Evolutionary conservation across 805 yeast genomes (phyloP), one percentile per base, ranked within the genome.

Genomic region (Grigorovia transvaalensis): DNA sequence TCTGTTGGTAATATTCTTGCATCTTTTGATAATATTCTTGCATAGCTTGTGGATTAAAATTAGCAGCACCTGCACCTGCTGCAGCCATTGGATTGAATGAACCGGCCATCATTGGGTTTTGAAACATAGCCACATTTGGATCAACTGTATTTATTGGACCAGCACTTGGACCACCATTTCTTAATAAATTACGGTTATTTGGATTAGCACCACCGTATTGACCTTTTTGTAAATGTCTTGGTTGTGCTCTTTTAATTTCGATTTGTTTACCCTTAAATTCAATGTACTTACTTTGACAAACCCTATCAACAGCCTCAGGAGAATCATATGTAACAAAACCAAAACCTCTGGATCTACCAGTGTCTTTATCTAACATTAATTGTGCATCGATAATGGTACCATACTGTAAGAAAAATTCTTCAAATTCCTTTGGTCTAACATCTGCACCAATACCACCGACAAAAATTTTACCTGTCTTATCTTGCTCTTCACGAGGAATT

Each of bases 401-500:
- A 69, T 84, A 91, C 69, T 84, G 85, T 52, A 86, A 79, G 65
- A 91, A 91, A 69, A 86, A 89, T 49, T 79, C 83, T 66, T 84
- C 85, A 69, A 91, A 93, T 58, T 91, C 97, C 58, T 79, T 80
- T 60, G 95, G 96, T 56, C 90, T 88, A 47, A 90, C 96, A 65
- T 88, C 91, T 20, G 95, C 88, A 50, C 96, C 90, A 56, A 91
- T 86, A 58, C 99, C 99, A 58, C 99, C 99, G 40, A 91, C 97
- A 65, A 91, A 91, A 57, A 91, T 90, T 72, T 91, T 91, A 59
- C 97, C 96, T 12, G 96, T 89, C 67, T 86, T 87, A 65, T 89
- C 96, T 69, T 91, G 98, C 67, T 91, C 98, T 65, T 91, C 98
- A 68, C 88, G 85, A 42, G 98, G 97, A 61, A 91, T 91, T 23